Base-by-base conservation (phyloP, 768 basidiomycete genomes). In the Russula earlei region DNA sequence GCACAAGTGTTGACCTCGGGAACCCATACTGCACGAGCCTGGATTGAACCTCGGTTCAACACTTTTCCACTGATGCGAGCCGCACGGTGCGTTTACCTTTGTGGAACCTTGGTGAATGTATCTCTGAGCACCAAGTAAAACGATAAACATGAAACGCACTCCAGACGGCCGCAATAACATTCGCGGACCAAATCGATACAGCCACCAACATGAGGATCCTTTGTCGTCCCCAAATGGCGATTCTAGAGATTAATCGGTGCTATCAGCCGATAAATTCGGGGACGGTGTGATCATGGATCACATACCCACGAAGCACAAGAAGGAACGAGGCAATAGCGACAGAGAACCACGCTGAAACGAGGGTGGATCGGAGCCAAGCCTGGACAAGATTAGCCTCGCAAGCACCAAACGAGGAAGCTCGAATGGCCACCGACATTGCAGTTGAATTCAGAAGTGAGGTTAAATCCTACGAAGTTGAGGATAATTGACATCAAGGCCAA, bases 211-310 rank as follows among this genome's bases (percentile, higher is more conserved):
- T 59, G n/a, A 61, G 44, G 5, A 19, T 0, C 22, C 2, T 52
- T 41, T 59, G 42, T 20, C 56, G 56, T 11, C 51, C 51, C 59
- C 59, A 61, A 34, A 61, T 58, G 12, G 59, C 59, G 33, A 61
- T 15, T 4, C 59, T 61, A 29, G 31, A 17, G 29, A 22, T 45
- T 48, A 14, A 48, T 22, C 31, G 7, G 5, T 17, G 40, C 14
- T 14, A 37, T 43, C 17, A 41, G 25, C 7, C 9, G 8, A 41
- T 5, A 15, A 20, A 3, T 0, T 22, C 36, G 15, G 58, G 20
- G 19, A 51, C 34, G 5, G 24, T 10, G 3, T 3, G 25, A 31
- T 9, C 22, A 49, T 25, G 17, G 31, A 38, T 37, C 56, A 60
- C 60, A 15, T 20, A 50, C 60, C 41, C 57, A 33, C 60, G 60